A percentile compares a stretch with the other conserved stretches of the same genome.
These are phyloP conservation scores for Thelonectria blattea DNA, from an alignment of 2,329 filamentous ascomycete genomes.

Conservation along the genomic window DNA sequence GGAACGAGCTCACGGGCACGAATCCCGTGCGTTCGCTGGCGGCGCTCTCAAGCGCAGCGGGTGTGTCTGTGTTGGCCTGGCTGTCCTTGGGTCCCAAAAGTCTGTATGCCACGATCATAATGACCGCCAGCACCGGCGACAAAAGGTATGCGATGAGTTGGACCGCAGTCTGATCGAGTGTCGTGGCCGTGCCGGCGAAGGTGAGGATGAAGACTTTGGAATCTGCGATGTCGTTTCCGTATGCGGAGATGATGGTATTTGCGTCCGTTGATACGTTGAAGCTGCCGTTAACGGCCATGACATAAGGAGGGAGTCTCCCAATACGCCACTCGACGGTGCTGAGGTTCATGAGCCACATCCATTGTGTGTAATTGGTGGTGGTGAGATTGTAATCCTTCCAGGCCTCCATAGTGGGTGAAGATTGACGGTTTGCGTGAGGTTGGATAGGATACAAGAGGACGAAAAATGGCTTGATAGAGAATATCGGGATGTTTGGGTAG, in stretches of 20 bases:
- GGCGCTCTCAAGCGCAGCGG: background rate
- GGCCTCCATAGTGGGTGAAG: background rate
- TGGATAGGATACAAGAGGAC: background rate
- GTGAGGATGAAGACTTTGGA: background rate
- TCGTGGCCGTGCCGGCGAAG: background rate
- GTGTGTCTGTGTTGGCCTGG: background rate
- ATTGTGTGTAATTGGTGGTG: background rate
- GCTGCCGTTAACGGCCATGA: slow-evolving; percentile 2
- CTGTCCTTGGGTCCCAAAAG: background rate
- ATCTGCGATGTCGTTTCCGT: background rate
- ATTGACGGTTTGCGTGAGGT: background rate
- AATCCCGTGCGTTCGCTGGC: background rate
- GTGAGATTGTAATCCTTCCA: slow-evolving; percentile 4
- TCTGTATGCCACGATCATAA: background rate
- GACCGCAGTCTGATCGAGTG: background rate
- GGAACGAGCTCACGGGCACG: background rate
- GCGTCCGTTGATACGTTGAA: background rate
- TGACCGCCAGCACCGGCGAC: background rate
- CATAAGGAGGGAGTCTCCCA: slow-evolving; percentile 1
- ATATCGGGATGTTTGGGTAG: no score
- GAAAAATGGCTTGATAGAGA: no score
- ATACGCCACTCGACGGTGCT: slow-evolving; percentile 11
- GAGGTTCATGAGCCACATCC: slow-evolving; percentile 3
- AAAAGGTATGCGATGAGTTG: background rate
- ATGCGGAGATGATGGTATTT: background rate